Evolutionary conservation across 2,329 filamentous ascomycete genomes (phyloP), one percentile per base, ranked within the genome.

Genomic region (Orbilia ellipsospora): DNA sequence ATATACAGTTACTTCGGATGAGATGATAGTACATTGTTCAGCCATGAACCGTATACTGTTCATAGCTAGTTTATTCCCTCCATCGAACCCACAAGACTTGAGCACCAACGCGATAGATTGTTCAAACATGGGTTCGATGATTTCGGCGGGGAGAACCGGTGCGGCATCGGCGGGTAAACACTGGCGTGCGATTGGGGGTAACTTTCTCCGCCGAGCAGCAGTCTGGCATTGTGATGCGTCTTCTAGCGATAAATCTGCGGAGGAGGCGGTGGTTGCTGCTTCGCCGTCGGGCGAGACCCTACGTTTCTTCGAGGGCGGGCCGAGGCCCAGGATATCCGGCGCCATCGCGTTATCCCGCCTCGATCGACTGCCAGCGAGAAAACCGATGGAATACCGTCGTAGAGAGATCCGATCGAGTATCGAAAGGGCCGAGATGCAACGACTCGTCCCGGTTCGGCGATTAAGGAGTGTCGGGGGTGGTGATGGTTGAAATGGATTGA

Each of bases 91-190:
- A 36, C 8, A 66, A 4, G 66, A 66, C 20, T 67, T 61, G 15
- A 77, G 56, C n/a, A 77, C 55, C 61, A 77, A 77, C 40, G 66
- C 65, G 50, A 70, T 66, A 15, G 73, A 70, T n/a, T 77, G 73
- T 26, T 72, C 73, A 6, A 77, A 44, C 50, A 77, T 36, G 15
- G 65, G 73, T 42, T 72, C 73, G n/a, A 77, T 51, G 28, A 77
- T 36, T 20, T 61, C 52, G 10, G 60, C 31, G 12, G 73, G 66
- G 42, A 77, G 62, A n/a, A 62, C 40, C 1, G 65, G 50, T 18
- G 73, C 73, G 18, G 73, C 67, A 52, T 67, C 73, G 10, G 54
- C 13, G 3, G 73, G 54, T 26, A 77, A 26, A 15, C 50, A 20
- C 42, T 77, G 73, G 15, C 67, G 60, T 40, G 67, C 73, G 62